Evolutionary conservation across 495 filamentous ascomycete genomes (phyloP), one percentile per base, ranked within the genome.

Genomic region (Penicillium lagena): DNA sequence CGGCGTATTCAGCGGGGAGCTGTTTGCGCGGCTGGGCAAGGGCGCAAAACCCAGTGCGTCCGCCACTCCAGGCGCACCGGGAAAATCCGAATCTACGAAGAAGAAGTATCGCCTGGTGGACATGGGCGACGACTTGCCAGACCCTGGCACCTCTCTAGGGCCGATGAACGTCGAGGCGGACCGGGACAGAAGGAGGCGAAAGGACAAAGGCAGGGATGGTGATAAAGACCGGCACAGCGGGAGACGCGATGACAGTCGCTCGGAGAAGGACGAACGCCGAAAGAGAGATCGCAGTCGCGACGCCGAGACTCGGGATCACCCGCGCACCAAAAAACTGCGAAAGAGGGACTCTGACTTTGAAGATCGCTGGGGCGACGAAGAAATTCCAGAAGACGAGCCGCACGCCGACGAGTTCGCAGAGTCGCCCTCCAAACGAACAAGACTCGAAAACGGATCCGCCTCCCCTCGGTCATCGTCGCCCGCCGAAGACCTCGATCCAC

Each of bases 101-200:
- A 93, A 89, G 64, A 85, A 80, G 54, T 95, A 95, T 62, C 77
- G 81, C 9, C 74, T 95, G 15, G 70, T 95, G 33, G 83, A 89
- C 9, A 94, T 94, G 89, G 86, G 84, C 37, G 86, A 88, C 28
- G 85, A 85, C 7, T 71, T 78, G 17, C 52, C 45, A 32, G 66
- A 62, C 9, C 37, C 58, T 0, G 45, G 51, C 34, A 44, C 54
- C 32, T 60, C 63, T 10, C 54, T 80, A 33, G 76, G 72, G 4
- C 76, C 81, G 0, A 56, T 63, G 12, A 73, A 71, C 47, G 68
- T 73, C 29, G 74, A 76, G 40, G 68, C 72, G 29, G 76, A 78
- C 41, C 73, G 76, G 14, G 60, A 64, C 9, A 50, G 59, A 38
- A 51, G 58, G 32, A 53, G 60, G 49, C 68, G 75, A 22, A 74